A percentile compares a stretch with the other conserved stretches of the same genome.
Evolutionary conservation across 2,329 filamentous ascomycete species (phyloP).

Genomic region (Penicillium sp.): DNA sequence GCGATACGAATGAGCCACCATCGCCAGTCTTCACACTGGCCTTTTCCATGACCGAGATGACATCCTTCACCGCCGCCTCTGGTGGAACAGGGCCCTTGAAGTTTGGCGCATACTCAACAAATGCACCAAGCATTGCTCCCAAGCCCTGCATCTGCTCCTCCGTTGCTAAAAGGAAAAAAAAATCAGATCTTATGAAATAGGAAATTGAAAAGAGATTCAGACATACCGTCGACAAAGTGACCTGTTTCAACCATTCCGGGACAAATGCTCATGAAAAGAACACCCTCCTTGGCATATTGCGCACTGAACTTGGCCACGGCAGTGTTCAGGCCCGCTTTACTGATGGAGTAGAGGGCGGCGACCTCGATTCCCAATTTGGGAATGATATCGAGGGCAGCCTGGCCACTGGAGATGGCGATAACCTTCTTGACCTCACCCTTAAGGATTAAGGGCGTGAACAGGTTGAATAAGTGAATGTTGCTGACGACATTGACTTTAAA

Average conservation of each 20-base stretch:
- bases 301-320: not conserved
- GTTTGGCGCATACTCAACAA: not conserved
- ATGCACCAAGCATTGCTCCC: not conserved
- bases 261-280: not conserved
- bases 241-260: not conserved
- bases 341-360: not conserved
- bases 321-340: not conserved
- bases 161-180: not conserved
- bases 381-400: not conserved
- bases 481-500: not conserved
- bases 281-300: not conserved
- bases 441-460: not conserved
- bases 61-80: not conserved
- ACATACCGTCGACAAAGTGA: not conserved
- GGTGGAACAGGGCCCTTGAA: not conserved
- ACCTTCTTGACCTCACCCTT: not conserved
- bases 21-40: not conserved
- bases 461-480: not conserved
- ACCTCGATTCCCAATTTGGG: not conserved
- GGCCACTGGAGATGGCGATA: not conserved
- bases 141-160: not conserved
- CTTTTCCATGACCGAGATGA: not conserved
- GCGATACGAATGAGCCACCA: not conserved
- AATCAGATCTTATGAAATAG: not conserved
- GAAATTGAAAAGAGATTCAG: not conserved